These are phyloP conservation scores for Ophiostoma himal-ulmi DNA, from an alignment of 2,329 filamentous ascomycete genomes.

Conservation along the genomic window DNA sequence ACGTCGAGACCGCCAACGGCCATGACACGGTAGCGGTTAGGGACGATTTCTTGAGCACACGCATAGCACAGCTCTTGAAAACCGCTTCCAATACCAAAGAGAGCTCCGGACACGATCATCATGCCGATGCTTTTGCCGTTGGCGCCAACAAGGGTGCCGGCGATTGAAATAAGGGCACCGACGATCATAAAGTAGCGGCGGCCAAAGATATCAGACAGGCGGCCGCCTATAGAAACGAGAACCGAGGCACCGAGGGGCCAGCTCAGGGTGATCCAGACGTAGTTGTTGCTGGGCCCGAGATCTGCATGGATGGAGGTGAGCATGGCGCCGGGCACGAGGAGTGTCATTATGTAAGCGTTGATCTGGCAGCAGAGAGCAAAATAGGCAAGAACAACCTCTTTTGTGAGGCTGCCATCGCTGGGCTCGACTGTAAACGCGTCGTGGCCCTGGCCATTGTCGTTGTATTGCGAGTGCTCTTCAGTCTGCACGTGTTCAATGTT, in stretches of 20 bases:
- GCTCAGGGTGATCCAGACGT: slow-evolving; percentile 34
- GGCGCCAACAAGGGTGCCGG: slow-evolving; percentile 21
- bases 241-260: slow-evolving; percentile 31
- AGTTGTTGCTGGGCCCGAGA: slow-evolving; percentile 32
- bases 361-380: slow-evolving; percentile 25
- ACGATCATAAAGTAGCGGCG: slow-evolving; percentile 23
- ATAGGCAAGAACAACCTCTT: slow-evolving; percentile 21
- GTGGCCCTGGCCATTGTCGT: not conserved
- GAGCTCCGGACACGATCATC: slow-evolving; percentile 21
- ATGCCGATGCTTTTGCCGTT: slow-evolving; percentile 19
- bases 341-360: slow-evolving; percentile 29
- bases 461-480: not conserved
- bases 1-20: slow-evolving; percentile 20
- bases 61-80: slow-evolving; percentile 35
- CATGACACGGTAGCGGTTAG: slow-evolving; percentile 23
- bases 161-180: slow-evolving; percentile 19
- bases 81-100: slow-evolving; percentile 22
- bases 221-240: slow-evolving; percentile 26
- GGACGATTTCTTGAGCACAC: slow-evolving; percentile 22
- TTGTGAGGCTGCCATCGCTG: slow-evolving; percentile 21
- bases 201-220: slow-evolving; percentile 22
- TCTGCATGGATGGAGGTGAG: slow-evolving; percentile 34
- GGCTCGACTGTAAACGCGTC: not conserved
- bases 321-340: slow-evolving; percentile 30
- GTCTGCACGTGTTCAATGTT: slow-evolving; percentile 2